phyloP scores from a whole-genome alignment of 306 rosid genomes.

The Leucaena leucocephala region DNA sequence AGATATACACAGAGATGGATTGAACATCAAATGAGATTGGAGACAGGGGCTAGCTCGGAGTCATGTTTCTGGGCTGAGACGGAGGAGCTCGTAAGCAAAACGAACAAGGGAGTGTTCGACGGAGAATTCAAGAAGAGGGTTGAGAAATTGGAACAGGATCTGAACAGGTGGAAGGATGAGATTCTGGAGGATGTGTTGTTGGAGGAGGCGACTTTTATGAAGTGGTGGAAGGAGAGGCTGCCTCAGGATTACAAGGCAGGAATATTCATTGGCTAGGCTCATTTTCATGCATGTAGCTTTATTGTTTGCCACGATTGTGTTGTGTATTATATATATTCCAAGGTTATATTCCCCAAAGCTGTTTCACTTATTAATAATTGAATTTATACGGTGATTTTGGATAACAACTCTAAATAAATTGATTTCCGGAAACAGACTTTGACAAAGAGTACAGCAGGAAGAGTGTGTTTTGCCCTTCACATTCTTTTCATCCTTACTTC shows the following conservation, averaged over 20 bases:
- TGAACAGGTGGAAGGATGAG: not conserved
- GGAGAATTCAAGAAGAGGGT: not conserved
- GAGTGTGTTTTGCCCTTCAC: no score
- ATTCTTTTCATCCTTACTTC: no score
- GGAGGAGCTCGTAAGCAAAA: constrained; percentile 60
- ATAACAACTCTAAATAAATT: no score
- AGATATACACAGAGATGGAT: constrained; percentile 66
- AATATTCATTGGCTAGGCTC: not conserved
- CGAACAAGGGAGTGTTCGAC: not conserved
- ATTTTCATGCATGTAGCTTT: no score
- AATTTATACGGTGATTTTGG: no score
- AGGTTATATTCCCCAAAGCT: no score
- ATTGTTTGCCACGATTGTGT: no score
- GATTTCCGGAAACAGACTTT: no score
- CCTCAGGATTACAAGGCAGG: not conserved
- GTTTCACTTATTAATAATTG: no score
- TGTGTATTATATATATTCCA: no score
- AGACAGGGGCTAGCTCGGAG: constrained; percentile 40
- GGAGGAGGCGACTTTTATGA: not conserved
- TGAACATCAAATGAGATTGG: constrained; percentile 43
- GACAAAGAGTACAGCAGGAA: no score
- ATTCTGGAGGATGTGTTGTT: not conserved
- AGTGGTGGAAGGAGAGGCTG: not conserved
- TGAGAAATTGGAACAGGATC: not conserved
- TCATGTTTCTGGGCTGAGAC: constrained; percentile 72